A percentile compares a stretch with the other conserved stretches of the same genome.
These are phyloP conservation scores for Penicillium decumbens DNA, from an alignment of 2,329 filamentous ascomycete genomes.

Conservation along the genomic window DNA sequence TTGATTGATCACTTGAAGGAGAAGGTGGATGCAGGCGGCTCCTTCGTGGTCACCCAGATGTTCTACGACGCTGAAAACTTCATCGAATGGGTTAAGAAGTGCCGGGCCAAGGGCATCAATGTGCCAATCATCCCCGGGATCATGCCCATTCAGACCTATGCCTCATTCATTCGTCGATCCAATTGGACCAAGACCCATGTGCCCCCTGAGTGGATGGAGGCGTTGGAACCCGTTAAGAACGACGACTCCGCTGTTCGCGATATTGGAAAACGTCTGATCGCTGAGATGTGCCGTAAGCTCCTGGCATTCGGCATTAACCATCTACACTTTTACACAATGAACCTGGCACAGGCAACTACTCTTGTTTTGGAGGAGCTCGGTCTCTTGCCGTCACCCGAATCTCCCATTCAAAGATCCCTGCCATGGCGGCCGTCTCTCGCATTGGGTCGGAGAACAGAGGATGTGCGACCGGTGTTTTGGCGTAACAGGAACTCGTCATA, in stretches of 20 bases:
- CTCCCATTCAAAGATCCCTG: slow-evolving; percentile 79
- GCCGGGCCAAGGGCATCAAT: slow-evolving; percentile 76
- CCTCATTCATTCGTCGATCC: slow-evolving; percentile 81
- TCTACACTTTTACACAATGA: slow-evolving; percentile 99
- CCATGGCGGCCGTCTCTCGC: slow-evolving; percentile 95
- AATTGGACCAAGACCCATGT: slow-evolving; percentile 87
- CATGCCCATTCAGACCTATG: slow-evolving; percentile 93
- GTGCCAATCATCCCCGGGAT: slow-evolving; percentile 81
- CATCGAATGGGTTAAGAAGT: slow-evolving; percentile 80
- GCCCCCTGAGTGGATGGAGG: slow-evolving; percentile 73
- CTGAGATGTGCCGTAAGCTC: slow-evolving; percentile 83
- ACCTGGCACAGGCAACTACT: slow-evolving; percentile 85
- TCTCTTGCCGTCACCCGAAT: slow-evolving; percentile 70
- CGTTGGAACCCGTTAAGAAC: slow-evolving; percentile 89
- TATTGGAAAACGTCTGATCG: slow-evolving; percentile 79
- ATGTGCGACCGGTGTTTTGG: slow-evolving; percentile 98
- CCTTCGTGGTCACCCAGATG: slow-evolving; percentile 98
- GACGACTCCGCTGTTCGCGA: slow-evolving; percentile 90
- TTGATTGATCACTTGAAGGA: slow-evolving; percentile 92
- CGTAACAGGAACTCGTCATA: slow-evolving; percentile 95
- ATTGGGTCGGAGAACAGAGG: slow-evolving; percentile 81
- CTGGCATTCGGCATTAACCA: slow-evolving; percentile 77
- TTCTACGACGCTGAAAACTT: slow-evolving; percentile 98
- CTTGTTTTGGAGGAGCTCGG: slow-evolving; percentile 90
- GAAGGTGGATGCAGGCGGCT: slow-evolving; percentile 89